Percentiles rank a stretch among this genome's conserved stretches.
These are phyloP conservation scores for Herpomyces periplanetae DNA, from an alignment of 2,329 filamentous ascomycete species.

Conservation along the genomic window DNA sequence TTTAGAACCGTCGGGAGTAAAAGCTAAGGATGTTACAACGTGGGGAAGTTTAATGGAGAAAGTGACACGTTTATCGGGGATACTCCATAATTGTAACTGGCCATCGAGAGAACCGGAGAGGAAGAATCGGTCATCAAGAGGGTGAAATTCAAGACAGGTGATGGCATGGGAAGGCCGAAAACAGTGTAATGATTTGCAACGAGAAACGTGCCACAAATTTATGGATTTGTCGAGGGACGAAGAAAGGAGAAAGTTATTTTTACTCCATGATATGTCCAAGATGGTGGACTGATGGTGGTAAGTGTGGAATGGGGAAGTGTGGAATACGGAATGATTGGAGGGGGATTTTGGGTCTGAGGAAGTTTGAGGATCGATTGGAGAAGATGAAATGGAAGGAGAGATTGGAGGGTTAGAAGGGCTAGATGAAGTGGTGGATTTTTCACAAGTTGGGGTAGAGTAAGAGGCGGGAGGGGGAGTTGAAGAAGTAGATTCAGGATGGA, in stretches of 20 bases:
- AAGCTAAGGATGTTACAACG: constrained; percentile 70
- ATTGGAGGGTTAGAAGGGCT: too few relatives aligned
- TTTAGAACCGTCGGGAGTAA: constrained; percentile 60
- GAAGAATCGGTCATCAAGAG: constrained; percentile 79
- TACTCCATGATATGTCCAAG: constrained; percentile 1
- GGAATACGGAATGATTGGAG: too few relatives aligned
- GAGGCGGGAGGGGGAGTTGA: too few relatives aligned
- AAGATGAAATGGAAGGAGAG: too few relatives aligned
- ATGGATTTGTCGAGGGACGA: constrained; percentile 97
- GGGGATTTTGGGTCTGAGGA: too few relatives aligned
- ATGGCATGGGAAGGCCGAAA: constrained; percentile 89
- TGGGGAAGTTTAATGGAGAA: constrained; percentile 38
- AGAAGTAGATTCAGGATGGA: too few relatives aligned
- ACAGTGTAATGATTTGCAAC: constrained; percentile 50
- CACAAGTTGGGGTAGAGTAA: too few relatives aligned
- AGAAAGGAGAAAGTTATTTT: constrained; percentile 76
- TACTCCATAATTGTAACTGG: constrained; percentile 68
- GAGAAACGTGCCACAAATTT: constrained; percentile 56
- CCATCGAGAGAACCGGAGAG: constrained; percentile 66
- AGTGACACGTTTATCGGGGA: constrained; percentile 72
- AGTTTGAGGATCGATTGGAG: too few relatives aligned
- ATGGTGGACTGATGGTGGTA: too few relatives aligned
- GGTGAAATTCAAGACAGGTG: constrained; percentile 74
- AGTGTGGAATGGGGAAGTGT: too few relatives aligned
- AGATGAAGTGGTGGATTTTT: too few relatives aligned